A percentile compares a stretch with the other conserved stretches of the same genome.
Evolutionary conservation across 768 basidiomycete genomes (phyloP).

Genomic region (Podaxis sp.): DNA sequence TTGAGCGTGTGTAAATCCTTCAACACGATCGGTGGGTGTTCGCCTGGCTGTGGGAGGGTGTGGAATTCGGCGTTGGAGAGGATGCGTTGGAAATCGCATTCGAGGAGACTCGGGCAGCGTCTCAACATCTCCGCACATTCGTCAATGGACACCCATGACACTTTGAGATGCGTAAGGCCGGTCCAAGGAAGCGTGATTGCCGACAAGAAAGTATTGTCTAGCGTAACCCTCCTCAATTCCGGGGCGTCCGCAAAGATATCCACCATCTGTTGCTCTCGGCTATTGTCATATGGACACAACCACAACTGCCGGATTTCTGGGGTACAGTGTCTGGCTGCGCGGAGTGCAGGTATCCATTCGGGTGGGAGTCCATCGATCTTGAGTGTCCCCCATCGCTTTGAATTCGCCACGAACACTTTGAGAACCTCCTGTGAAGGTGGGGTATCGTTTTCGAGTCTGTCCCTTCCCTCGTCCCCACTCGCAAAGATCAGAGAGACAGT

Average conservation of each 20-base stretch:
- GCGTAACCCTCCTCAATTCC: background rate
- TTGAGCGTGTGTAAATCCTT: background rate
- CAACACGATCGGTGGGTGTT: background rate
- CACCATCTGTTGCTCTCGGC: conserved; percentile 12
- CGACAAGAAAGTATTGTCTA: conserved; percentile 11
- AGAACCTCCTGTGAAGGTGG: conserved; percentile 5
- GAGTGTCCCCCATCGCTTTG: conserved; percentile 2
- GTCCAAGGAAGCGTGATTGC: conserved; percentile 9
- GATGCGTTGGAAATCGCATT: conserved; percentile 10
- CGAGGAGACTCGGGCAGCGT: background rate
- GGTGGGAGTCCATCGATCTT: conserved; percentile 11
- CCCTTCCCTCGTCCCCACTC: conserved; percentile 5
- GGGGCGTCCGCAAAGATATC: conserved; percentile 5
- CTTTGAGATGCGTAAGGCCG: conserved; percentile 4
- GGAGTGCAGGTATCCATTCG: conserved; percentile 9
- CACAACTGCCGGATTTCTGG: background rate
- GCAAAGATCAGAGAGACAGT: conserved; percentile 5
- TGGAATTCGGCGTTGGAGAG: conserved; percentile 12
- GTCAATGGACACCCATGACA: conserved; percentile 13
- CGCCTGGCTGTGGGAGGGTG: background rate
- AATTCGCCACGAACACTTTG: background rate
- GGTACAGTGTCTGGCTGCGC: background rate
- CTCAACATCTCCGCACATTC: conserved; percentile 12
- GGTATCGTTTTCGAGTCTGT: background rate
- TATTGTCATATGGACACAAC: conserved; percentile 13